Percentiles rank a stretch among this genome's conserved stretches.
Conservation (phyloP, 1,284 basidiomycete species). For the Phellopilus nigrolimitatus region DNA sequence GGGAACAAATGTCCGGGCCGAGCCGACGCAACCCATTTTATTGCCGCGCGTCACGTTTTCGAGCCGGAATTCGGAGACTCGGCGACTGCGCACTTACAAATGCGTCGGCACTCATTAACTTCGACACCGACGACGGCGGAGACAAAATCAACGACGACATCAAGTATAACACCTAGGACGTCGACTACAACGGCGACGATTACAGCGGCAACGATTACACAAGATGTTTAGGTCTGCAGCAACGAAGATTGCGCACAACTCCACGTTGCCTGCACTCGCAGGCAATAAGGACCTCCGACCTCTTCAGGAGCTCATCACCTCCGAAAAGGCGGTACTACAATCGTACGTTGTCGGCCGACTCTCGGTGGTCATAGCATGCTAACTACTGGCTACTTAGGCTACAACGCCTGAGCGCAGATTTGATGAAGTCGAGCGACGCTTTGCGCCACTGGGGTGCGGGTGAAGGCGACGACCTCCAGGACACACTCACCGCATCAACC, state of each 20-base stretch:
- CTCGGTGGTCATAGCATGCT: background rate
- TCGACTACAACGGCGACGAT: constrained; percentile 1
- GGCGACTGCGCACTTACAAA: too few species aligned
- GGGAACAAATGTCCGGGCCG: too few species aligned
- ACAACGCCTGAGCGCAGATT: constrained; percentile 62
- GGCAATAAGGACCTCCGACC: constrained; percentile 81
- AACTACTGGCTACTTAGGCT: constrained; percentile 35
- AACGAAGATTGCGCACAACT: constrained; percentile 80
- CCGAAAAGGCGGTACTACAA: constrained; percentile 80
- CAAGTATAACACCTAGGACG: too few species aligned
- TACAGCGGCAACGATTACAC: background rate
- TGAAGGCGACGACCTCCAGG: constrained; percentile 85
- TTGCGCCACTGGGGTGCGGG: constrained; percentile 75
- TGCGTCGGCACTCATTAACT: too few species aligned
- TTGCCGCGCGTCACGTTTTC: too few species aligned
- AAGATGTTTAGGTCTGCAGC: constrained; percentile 71
- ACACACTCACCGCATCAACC: constrained; percentile 48
- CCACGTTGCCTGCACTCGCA: constrained; percentile 68
- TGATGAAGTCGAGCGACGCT: constrained; percentile 70
- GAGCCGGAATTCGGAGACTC: too few species aligned
- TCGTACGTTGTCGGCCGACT: constrained; percentile 44
- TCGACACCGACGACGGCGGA: too few species aligned
- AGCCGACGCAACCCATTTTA: too few species aligned
- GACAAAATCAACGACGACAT: background rate
- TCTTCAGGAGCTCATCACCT: constrained; percentile 84